Evolutionary conservation across 2,329 filamentous ascomycete species (phyloP), one percentile per base, ranked within the genome.

Genomic region (Eurotiales sp.): DNA sequence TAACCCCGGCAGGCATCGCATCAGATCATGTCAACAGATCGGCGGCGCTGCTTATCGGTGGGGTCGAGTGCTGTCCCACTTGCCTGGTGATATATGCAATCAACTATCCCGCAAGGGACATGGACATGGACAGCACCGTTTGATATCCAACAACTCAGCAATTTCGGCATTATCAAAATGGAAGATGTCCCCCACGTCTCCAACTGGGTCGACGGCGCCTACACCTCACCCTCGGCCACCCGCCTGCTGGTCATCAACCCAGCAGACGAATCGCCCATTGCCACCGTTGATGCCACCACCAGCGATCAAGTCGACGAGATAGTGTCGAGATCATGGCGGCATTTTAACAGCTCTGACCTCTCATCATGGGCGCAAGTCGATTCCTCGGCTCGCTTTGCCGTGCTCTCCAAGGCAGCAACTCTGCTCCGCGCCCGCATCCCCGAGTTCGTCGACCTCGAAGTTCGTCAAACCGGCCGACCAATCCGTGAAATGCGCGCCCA

Each of bases 401-500:
- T 85, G 7, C 74, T 88, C 11, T 82, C 86, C 47, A 78, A 72
- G 47, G 78, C 80, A 8, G 83, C 84, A 0, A 62, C 66, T 1
- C 71, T 85, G 0, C 73, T 88, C 3, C 72, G 74, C 1, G 63
- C 65, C 0, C 71, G 76, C 7, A 71, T 88, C 1, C 74, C 79
- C 0, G 65, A 70, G 0, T 75, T 88, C 34, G 83, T 88, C 45
- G 65, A 71, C 8, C 73, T 87, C 3, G 86, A 89, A 64, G 82
- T 86, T 7, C 71, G 66, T 29, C 85, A 88, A 65, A 89, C 85
- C 0, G 86, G 86, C 2, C 81, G 85, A 0, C 81, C 81, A 0
- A 72, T 85, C 23, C 81, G 85, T 22, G 86, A 88, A 64, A 87
- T 89, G 83, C 75, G 77, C 44, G 84, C 85, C 1, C 86, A 88